These are phyloP conservation scores for Dunaliella primolecta DNA, from an alignment of 139 green algal species.

Conservation along the genomic window DNA sequence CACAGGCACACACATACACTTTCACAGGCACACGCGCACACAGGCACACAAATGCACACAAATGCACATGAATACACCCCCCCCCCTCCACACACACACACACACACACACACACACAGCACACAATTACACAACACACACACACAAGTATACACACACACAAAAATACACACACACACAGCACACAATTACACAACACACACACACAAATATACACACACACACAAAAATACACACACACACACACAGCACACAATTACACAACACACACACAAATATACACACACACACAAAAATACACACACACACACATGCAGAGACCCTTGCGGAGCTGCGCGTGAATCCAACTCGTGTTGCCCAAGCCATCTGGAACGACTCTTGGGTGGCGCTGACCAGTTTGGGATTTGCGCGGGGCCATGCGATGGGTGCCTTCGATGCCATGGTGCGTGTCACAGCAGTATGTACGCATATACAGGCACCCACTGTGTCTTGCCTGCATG, in stretches of 20 bases:
- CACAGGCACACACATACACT: not conserved
- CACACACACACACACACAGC: not conserved
- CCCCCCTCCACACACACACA: too few relatives aligned
- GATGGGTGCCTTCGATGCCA: constrained; percentile 28
- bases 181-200: too few relatives aligned
- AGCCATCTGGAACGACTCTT: constrained; percentile 32
- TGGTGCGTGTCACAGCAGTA: constrained; percentile 13
- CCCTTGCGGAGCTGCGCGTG: constrained; percentile 17
- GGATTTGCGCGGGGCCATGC: constrained; percentile 24
- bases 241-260: not conserved
- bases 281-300: not conserved
- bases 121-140: too few relatives aligned
- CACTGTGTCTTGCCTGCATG: too few relatives aligned
- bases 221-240: not conserved
- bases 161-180: not conserved
- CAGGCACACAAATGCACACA: not conserved
- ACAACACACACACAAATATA: not conserved
- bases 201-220: not conserved
- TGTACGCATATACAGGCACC: too few relatives aligned
- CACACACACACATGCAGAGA: constrained; percentile 8
- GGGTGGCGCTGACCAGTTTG: constrained; percentile 37
- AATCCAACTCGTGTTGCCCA: not conserved
- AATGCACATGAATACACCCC: too few relatives aligned
- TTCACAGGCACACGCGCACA: not conserved
- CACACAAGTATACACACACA: constrained; percentile 9